Percentiles rank a stretch among this genome's conserved stretches.
These are phyloP conservation scores for Dentiscutata heterogama DNA, from an alignment of 371 early-diverging fungal genomes.

Conservation along the genomic window DNA sequence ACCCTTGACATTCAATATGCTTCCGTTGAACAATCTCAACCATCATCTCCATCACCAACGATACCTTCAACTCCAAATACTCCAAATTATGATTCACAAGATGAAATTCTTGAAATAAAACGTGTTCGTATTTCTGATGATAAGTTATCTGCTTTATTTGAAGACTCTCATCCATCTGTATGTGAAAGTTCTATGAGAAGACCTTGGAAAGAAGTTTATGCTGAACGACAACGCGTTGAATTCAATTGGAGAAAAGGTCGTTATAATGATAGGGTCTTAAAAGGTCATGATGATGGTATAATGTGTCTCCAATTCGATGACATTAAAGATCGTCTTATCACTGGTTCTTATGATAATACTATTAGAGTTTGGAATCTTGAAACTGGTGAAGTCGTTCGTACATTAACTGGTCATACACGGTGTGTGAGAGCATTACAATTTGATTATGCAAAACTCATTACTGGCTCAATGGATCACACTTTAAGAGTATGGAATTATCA, in stretches of 20 bases:
- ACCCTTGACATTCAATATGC: background rate
- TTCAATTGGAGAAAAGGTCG: slow-evolving; percentile 87
- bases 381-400: slow-evolving; percentile 74
- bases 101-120: background rate
- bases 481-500: slow-evolving; percentile 98
- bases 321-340: slow-evolving; percentile 70
- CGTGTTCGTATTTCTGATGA: slow-evolving; percentile 15
- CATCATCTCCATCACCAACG: slow-evolving; percentile 24
- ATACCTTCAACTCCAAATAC: slow-evolving; percentile 28
- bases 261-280: slow-evolving; percentile 64
- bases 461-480: slow-evolving; percentile 93
- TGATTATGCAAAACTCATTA: slow-evolving; percentile 84
- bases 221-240: slow-evolving; percentile 84
- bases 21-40: background rate
- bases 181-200: slow-evolving; percentile 47
- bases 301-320: slow-evolving; percentile 92
- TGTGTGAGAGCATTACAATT: slow-evolving; percentile 89
- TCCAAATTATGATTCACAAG: slow-evolving; percentile 24
- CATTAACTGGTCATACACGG: slow-evolving; percentile 87
- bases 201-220: slow-evolving; percentile 88
- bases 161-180: background rate
- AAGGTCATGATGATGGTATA: slow-evolving; percentile 89
- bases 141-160: background rate
- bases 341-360: slow-evolving; percentile 88
- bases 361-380: slow-evolving; percentile 86